Evolutionary conservation across 176 grass and related monocot species (phyloP), one percentile per base, ranked within the genome.

Genomic region (Luzula sylvatica): DNA sequence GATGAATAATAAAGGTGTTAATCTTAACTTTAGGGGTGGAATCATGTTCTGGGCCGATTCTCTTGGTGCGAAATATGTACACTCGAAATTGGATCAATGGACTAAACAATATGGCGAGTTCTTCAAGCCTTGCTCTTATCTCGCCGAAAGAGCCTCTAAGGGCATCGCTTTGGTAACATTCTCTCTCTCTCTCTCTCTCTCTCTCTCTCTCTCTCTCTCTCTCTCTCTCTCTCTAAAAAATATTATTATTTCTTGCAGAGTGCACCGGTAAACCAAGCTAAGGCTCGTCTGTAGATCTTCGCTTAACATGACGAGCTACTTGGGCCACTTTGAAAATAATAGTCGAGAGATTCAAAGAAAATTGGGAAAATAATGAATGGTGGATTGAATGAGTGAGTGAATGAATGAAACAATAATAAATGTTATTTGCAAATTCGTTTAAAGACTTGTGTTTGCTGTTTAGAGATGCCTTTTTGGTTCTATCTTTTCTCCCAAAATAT

Each of bases 11-110:
- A 39, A 35, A 35, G 30, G 24, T 44, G 42, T 23, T 29, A 61
- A 49, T 11, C 2, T 45, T 49, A 64, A 64, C 16, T 32, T 49
- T 45, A 96, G 90, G 74, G 90, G 81, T 42, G 90, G 90, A 41
- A 43, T 89, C 70, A 86, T 96, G 74, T 50, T 82, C 20, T 96
- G 90, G 90, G 84, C 84, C 0, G 90, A 96, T 61, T 74, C 74
- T 22, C 73, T 96, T 0, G 84, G 90, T 35, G 73, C 79, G 27
- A 86, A 96, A 30, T 82, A 86, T 53, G 72, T 89, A 32, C 74
- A 78, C 58, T 72, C 46, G 26, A 96, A 72, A 53, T 63, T 96
- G 68, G 46, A 86, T 48, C 64, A 67, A 52, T 96, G 90, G 90
- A 55, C 90, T 8, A 86, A 86, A 32, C 60, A 20, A 40, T 96